These are phyloP conservation scores for Ilex aquifolium DNA, from an alignment of 257 asterid genomes.

Conservation along the genomic window DNA sequence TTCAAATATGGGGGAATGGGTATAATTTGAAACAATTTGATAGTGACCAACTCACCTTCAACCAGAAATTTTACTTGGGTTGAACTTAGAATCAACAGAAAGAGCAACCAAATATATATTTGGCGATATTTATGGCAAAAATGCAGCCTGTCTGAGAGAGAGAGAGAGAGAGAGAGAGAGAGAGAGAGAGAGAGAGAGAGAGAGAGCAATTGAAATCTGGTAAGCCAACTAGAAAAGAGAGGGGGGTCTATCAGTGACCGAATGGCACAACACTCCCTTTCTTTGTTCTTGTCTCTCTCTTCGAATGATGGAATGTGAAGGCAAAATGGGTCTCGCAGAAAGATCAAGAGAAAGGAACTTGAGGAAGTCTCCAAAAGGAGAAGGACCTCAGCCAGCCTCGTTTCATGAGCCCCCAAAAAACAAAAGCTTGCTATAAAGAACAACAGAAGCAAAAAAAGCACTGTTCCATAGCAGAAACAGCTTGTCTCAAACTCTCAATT, in stretches of 20 bases:
- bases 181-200: conserved; percentile 5
- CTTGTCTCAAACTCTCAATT: too few relatives aligned
- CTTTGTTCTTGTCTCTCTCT: not conserved
- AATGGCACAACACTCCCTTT: not conserved
- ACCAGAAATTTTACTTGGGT: conserved; percentile 27
- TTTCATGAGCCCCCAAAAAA: conserved; percentile 28
- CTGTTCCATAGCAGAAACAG: conserved; percentile 12
- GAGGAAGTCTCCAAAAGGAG: conserved; percentile 30
- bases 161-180: too few relatives aligned
- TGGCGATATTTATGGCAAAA: conserved; percentile 16
- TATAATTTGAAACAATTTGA: not conserved
- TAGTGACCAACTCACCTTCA: conserved; percentile 33
- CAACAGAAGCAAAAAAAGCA: not conserved
- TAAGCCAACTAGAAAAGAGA: not conserved
- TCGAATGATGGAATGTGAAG: conserved; percentile 24
- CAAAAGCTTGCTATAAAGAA: conserved; percentile 8
- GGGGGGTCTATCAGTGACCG: conserved; percentile 12
- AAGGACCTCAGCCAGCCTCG: conserved; percentile 37
- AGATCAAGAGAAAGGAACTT: conserved; percentile 23
- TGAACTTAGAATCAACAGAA: conserved; percentile 25
- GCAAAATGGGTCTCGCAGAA: conserved; percentile 22
- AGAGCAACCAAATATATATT: conserved; percentile 19
- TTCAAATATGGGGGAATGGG: not conserved
- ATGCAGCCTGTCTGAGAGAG: not conserved
- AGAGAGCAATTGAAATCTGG: not conserved